Percentiles rank a stretch among this genome's conserved stretches.
Conservation (phyloP, 225 moss, liverwort and hornwort genomes). For the Ulota crispa region DNA sequence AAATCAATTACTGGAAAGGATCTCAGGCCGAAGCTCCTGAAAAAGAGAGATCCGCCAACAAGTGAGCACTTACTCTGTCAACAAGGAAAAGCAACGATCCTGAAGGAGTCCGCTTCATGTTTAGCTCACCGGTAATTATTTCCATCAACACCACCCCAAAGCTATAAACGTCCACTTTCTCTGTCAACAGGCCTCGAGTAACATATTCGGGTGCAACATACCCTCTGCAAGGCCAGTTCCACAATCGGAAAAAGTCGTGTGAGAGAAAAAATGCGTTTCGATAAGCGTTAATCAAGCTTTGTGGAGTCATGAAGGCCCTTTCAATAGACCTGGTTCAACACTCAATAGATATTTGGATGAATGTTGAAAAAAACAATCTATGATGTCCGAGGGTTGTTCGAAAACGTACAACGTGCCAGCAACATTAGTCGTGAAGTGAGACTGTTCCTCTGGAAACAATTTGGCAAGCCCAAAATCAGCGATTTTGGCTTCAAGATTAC, state of each 20-base stretch:
- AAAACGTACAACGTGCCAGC: constrained; percentile 53
- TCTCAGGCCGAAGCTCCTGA: not conserved
- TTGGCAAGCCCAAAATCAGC: constrained; percentile 94
- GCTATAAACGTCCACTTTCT: constrained; percentile 63
- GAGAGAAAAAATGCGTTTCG: not conserved
- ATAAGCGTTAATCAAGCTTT: not conserved
- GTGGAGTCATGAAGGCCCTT: not conserved
- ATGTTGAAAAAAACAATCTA: not conserved
- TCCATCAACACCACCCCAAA: constrained; percentile 62
- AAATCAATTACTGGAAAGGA: not conserved
- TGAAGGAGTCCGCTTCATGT: constrained; percentile 54
- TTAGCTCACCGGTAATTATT: constrained; percentile 50
- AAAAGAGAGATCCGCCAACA: not conserved
- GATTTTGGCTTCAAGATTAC: constrained; percentile 87
- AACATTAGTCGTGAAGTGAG: constrained; percentile 58
- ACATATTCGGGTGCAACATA: constrained; percentile 63
- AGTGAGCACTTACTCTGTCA: constrained; percentile 38
- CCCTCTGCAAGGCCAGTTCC: constrained; percentile 42
- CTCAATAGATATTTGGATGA: not conserved
- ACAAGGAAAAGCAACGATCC: constrained; percentile 55
- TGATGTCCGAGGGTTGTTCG: not conserved
- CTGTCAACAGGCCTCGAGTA: constrained; percentile 51
- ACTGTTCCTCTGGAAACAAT: constrained; percentile 57
- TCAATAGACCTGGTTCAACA: not conserved
- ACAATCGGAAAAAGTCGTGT: not conserved